These are phyloP conservation scores for Aspergillus aculeatus DNA, from an alignment of 2,329 filamentous ascomycete genomes.

Conservation along the genomic window DNA sequence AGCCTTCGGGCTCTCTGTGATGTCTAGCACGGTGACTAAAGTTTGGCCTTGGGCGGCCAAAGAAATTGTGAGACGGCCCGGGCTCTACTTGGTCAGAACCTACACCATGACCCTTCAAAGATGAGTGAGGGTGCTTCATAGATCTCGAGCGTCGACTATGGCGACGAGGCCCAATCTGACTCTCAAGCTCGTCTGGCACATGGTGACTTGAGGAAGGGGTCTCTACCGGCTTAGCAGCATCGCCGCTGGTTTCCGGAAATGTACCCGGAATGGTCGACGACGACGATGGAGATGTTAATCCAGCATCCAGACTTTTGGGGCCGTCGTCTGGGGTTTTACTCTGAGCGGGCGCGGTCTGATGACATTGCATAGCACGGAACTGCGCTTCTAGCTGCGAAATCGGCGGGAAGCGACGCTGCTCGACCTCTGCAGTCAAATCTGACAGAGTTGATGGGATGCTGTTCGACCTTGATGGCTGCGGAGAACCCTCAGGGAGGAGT, in stretches of 20 bases:
- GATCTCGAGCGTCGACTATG: constrained; percentile 2
- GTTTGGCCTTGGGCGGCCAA: background rate
- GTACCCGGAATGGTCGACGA: constrained; percentile 10
- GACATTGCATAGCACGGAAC: constrained; percentile 25
- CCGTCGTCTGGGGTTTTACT: background rate
- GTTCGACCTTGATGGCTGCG: constrained; percentile 1
- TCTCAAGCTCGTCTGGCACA: background rate
- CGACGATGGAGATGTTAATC: background rate
- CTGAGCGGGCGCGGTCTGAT: background rate
- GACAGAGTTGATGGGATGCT: constrained; percentile 15
- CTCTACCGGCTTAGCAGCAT: background rate
- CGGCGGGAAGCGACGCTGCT: constrained; percentile 36
- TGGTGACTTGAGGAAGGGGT: background rate
- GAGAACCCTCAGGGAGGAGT: constrained; percentile 24
- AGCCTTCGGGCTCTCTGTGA: background rate
- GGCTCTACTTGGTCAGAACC: constrained; percentile 6
- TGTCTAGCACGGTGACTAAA: background rate
- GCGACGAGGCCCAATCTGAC: background rate
- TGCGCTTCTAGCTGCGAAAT: constrained; percentile 41
- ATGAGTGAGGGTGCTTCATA: constrained; percentile 4
- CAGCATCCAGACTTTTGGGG: background rate
- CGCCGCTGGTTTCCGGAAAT: constrained; percentile 14
- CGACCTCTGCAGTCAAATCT: constrained; percentile 21
- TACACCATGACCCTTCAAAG: constrained; percentile 5
- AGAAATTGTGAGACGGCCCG: background rate